These are phyloP conservation scores for Helotiales sp. DNA, from an alignment of 2,329 filamentous ascomycete genomes.

Conservation along the genomic window DNA sequence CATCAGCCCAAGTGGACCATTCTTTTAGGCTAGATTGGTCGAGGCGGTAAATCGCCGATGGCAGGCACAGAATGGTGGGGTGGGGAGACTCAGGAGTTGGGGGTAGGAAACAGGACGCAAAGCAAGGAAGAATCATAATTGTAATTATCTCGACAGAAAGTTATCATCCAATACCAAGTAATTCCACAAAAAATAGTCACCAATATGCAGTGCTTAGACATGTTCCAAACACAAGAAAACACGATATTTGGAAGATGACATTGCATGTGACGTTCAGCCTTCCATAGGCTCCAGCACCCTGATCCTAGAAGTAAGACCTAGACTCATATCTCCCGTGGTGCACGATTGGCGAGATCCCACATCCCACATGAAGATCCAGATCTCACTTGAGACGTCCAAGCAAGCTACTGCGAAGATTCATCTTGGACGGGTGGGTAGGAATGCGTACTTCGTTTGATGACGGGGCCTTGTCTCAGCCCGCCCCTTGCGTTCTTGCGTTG, in stretches of 20 bases:
- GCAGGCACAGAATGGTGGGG: background rate
- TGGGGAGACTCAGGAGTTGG: background rate
- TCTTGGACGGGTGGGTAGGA: background rate
- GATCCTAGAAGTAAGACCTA: background rate
- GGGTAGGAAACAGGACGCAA: no score
- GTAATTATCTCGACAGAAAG: background rate
- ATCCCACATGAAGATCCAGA: no score
- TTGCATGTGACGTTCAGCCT: no score
- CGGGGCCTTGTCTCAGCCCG: background rate
- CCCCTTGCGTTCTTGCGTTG: background rate
- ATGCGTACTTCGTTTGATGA: background rate
- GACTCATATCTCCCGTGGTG: no score
- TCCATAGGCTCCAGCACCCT: no score
- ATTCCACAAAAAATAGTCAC: no score
- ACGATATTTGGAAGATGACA: no score
- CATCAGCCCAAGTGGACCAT: constrained; percentile 11
- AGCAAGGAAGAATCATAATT: background rate
- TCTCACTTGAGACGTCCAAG: background rate
- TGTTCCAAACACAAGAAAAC: no score
- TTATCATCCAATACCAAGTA: background rate
- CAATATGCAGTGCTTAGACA: no score
- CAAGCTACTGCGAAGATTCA: no score
- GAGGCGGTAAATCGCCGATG: background rate
- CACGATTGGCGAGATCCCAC: background rate
- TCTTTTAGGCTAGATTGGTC: constrained; percentile 1